Percentiles rank a stretch among this genome's conserved stretches.
These are phyloP conservation scores for Aspergillus alliaceus DNA, from an alignment of 2,329 filamentous ascomycete genomes.

Conservation along the genomic window DNA sequence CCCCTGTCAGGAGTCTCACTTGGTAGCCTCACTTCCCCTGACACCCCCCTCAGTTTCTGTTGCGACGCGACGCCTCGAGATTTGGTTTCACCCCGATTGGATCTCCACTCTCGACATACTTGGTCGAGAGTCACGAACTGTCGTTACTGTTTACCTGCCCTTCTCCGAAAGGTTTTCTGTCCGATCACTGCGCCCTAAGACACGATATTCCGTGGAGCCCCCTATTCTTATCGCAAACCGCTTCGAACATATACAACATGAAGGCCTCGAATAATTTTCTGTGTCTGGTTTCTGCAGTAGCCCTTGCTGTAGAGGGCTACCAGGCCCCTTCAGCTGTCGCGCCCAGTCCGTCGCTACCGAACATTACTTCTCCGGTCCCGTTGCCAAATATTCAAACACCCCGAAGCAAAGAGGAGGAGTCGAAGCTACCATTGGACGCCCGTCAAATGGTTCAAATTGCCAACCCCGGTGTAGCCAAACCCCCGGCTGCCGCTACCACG, in stretches of 20 bases:
- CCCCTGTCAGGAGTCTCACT: conserved; percentile 6
- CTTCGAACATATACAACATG: conserved; percentile 13
- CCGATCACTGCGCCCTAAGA: not conserved
- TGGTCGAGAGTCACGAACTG: not conserved
- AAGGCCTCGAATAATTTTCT: conserved; percentile 16
- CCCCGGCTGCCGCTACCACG: conserved; percentile 1
- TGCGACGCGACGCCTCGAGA: not conserved
- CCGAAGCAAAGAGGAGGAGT: conserved; percentile 6
- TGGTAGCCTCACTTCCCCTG: not conserved
- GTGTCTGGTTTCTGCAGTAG: conserved; percentile 22
- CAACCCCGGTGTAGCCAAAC: not conserved
- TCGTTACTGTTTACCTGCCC: not conserved
- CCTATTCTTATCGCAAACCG: not conserved
- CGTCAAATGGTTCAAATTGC: conserved; percentile 8
- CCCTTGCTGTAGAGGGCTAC: conserved; percentile 21
- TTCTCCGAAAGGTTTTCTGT: not conserved
- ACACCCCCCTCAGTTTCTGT: not conserved
- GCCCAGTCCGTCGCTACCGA: conserved; percentile 17
- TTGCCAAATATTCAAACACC: conserved; percentile 11
- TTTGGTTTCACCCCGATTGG: not conserved
- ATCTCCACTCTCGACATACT: not conserved
- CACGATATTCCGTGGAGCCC: not conserved
- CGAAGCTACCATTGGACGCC: conserved; percentile 3
- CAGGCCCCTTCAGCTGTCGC: conserved; percentile 30
- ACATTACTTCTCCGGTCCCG: conserved; percentile 16